phyloP scores from a whole-genome alignment of 768 basidiomycete species.

The Suillus placidus region DNA sequence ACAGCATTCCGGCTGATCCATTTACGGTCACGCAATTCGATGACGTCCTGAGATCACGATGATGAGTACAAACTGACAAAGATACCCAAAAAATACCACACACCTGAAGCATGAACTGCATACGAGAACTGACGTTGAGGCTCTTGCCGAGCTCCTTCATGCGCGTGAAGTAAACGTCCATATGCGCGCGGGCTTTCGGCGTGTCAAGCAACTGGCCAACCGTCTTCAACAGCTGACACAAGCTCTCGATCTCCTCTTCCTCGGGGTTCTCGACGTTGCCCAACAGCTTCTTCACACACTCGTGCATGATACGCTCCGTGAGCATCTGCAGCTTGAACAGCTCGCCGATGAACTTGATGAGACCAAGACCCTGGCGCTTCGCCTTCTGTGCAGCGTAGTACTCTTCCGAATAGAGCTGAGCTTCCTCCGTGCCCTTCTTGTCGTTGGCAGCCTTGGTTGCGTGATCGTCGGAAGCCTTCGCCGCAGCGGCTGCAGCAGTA shows the following conservation, averaged over 20 bases:
- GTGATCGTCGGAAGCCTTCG: slow-evolving; percentile 82
- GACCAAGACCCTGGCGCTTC: slow-evolving; percentile 93
- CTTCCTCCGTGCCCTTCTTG: slow-evolving; percentile 53
- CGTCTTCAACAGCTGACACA: slow-evolving; percentile 90
- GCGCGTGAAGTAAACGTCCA: slow-evolving; percentile 92
- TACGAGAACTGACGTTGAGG: slow-evolving; percentile 78
- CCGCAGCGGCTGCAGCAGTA: slow-evolving; percentile 55
- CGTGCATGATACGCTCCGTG: slow-evolving; percentile 97
- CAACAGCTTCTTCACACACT: slow-evolving; percentile 95
- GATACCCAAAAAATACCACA: slow-evolving; percentile 24
- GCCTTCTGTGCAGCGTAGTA: slow-evolving; percentile 97
- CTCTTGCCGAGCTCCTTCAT: slow-evolving; percentile 85
- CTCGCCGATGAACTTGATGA: slow-evolving; percentile 98
- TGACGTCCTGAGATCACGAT: slow-evolving; percentile 67
- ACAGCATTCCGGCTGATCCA: slow-evolving; percentile 77
- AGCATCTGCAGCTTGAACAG: slow-evolving; percentile 98
- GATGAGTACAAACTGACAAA: slow-evolving; percentile 8
- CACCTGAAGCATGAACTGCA: slow-evolving; percentile 96
- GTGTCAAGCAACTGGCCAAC: slow-evolving; percentile 88
- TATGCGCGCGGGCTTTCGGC: slow-evolving; percentile 76
- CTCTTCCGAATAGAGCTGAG: slow-evolving; percentile 89
- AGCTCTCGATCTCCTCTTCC: slow-evolving; percentile 96
- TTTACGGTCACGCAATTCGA: slow-evolving; percentile 82
- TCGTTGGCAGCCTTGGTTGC: slow-evolving; percentile 72
- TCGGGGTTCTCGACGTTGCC: slow-evolving; percentile 94